Percentiles rank a stretch among this genome's conserved stretches.
phyloP scores from a whole-genome alignment of 179 eudicot genomes.

The Nepenthes alata region DNA sequence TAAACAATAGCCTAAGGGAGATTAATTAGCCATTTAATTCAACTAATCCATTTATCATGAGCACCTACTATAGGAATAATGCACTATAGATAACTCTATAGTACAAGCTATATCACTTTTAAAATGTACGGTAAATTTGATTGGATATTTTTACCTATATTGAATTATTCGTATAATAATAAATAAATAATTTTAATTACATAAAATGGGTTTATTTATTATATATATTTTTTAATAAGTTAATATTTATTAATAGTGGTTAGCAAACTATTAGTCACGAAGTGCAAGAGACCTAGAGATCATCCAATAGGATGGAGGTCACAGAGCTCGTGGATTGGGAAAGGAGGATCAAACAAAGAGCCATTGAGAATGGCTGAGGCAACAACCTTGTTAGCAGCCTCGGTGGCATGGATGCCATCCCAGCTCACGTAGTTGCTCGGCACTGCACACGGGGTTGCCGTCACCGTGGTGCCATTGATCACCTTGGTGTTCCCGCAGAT shows the following conservation, averaged over 20 bases:
- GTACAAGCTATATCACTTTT: too few species aligned
- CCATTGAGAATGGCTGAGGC: conserved; percentile 56
- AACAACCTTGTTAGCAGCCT: conserved; percentile 53
- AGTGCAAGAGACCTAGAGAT: neutral
- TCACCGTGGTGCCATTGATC: conserved; percentile 36
- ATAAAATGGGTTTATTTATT: too few species aligned
- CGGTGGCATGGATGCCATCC: conserved; percentile 83
- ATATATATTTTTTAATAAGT: too few species aligned
- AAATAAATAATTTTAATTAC: too few species aligned
- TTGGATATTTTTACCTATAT: too few species aligned
- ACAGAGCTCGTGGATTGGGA: conserved; percentile 40
- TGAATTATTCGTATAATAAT: too few species aligned
- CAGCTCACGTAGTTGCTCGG: conserved; percentile 68
- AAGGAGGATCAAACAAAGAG: conserved; percentile 63
- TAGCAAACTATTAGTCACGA: too few species aligned
- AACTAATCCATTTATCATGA: too few species aligned
- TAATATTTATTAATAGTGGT: too few species aligned
- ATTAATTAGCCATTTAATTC: too few species aligned
- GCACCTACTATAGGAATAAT: neutral
- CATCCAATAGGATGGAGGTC: conserved; percentile 38
- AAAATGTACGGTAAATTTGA: too few species aligned
- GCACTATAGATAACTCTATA: neutral
- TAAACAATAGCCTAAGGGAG: too few species aligned
- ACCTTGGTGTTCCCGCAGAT: conserved; percentile 57
- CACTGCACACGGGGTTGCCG: conserved; percentile 57